Base-by-base conservation (phyloP, 345 rosid genomes). In the Gossypioides kirkii region DNA sequence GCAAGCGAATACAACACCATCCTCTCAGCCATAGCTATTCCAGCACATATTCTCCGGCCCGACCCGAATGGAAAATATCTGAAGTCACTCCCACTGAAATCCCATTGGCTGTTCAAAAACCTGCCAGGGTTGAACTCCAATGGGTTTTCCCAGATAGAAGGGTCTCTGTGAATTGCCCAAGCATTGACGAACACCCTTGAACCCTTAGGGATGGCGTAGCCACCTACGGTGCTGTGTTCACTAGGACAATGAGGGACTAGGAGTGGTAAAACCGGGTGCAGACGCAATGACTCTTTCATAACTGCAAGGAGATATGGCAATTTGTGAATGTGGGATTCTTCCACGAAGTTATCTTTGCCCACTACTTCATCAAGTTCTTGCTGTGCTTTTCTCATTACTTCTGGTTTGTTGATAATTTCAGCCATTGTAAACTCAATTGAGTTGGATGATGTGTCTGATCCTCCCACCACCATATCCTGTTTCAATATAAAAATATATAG, bases 31-130 rank as follows among this genome's bases (percentile, higher is more conserved):
- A 90, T 85, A 3, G 89, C 89, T 1, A 86, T 72, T 3, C 98
- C 98, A 0, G 82, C 94, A n/a, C 92, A 92, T 0, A 85, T 90
- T 77, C 98, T 87, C 66, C 92, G 63, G 3, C 98, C 96, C 0
- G 94, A 89, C 74, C 96, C 96, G 22, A 92, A 92, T 7, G 96
- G 98, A 23, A 90, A 73, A 80, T 76, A 90, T 10, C 23, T 84
- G 65, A 84, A 84, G 41, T 92, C 81, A 1, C 52, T 81, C 61
- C 98, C 96, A n/a, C 80, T 84, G 17, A 59, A 59, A 59, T 59
- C 62, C 62, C 10, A 59, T 26, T 25, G 17, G 36, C 47, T 22
- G 14, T 78, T 61, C 76, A 82, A 25, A 70, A 89, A 87, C 77
- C 93, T 85, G 38, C 87, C 88, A 1, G 89, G 91, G 8, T 69